A percentile compares a stretch with the other conserved stretches of the same genome.
Conservation (phyloP, 2,329 filamentous ascomycete species). For the Truncatella angustata region DNA sequence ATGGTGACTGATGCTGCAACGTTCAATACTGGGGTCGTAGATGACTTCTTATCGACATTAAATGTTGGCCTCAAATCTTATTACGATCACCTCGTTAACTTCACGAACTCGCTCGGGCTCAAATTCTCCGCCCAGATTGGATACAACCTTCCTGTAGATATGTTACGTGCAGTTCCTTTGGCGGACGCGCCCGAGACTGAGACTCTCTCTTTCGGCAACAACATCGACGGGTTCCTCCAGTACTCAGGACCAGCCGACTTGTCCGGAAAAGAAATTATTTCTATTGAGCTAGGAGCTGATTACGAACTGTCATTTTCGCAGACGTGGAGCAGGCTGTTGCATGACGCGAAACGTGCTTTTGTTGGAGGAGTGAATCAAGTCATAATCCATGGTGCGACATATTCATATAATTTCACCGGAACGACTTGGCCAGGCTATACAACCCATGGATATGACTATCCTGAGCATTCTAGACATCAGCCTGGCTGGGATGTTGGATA, state of each 20-base stretch:
- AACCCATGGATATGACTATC: not conserved
- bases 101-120: not conserved
- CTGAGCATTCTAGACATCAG: constrained; percentile 1
- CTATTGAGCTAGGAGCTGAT: not conserved
- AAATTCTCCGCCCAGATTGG: not conserved
- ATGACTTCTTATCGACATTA: not conserved
- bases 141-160: constrained; percentile 1
- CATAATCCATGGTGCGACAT: not conserved
- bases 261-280: not conserved
- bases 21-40: not conserved
- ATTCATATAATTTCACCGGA: not conserved
- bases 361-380: not conserved
- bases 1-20: not conserved
- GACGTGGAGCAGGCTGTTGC: not conserved
- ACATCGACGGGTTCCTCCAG: not conserved
- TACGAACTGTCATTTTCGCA: not conserved
- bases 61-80: not conserved
- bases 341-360: not conserved
- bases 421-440: constrained; percentile 2
- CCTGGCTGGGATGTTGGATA: not conserved
- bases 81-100: not conserved
- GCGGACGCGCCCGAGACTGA: not conserved
- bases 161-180: not conserved
- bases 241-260: not conserved
- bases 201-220: not conserved